A percentile compares a stretch with the other conserved stretches of the same genome.
These are phyloP conservation scores for Malus fusca DNA, from an alignment of 306 rosid species.

Conservation along the genomic window DNA sequence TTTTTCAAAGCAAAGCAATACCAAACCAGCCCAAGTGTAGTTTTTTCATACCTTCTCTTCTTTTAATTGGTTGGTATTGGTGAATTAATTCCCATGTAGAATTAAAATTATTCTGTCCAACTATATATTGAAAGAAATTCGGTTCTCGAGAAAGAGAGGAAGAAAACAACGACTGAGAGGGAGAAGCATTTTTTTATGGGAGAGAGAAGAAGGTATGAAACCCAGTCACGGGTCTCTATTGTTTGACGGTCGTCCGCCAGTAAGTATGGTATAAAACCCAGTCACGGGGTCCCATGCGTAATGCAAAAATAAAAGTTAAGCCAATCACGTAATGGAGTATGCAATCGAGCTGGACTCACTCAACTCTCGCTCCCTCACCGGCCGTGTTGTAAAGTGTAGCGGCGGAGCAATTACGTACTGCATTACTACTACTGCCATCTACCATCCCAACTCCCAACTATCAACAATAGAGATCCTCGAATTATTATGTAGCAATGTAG, in stretches of 20 bases:
- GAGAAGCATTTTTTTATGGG: neutral
- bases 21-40: no score
- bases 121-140: neutral
- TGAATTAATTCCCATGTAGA: no score
- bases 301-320: neutral
- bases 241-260: neutral
- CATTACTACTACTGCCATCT: no score
- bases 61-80: neutral
- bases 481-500: no score
- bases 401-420: neutral
- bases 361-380: neutral
- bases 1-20: no score
- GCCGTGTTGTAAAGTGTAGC: neutral
- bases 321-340: slow-evolving; percentile 14
- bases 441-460: slow-evolving; percentile 13
- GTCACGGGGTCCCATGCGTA: neutral
- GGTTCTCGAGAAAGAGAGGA: neutral
- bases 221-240: neutral
- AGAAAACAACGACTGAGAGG: neutral
- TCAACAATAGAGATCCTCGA: no score
- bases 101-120: neutral
- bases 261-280: neutral
- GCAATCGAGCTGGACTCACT: slow-evolving; percentile 2
- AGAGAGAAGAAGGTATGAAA: neutral
- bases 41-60: neutral